phyloP scores from a whole-genome alignment of 345 rosid genomes.

The Syzygium jambos region DNA sequence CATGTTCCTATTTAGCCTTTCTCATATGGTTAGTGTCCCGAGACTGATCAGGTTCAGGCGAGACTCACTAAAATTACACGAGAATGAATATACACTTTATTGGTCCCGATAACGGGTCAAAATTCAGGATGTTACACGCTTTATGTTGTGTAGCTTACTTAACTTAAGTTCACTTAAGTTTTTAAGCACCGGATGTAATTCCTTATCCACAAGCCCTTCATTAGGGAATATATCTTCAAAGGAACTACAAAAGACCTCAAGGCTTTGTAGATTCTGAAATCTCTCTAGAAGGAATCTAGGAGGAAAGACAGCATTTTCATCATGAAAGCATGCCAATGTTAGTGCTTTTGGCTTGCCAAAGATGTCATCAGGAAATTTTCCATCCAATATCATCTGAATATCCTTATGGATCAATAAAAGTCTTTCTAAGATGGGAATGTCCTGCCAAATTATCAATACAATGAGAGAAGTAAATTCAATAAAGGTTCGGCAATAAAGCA shows the following conservation, averaged over 20 bases:
- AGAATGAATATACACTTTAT: too few species aligned
- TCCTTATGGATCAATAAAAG: background rate
- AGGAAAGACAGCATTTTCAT: background rate
- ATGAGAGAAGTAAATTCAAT: background rate
- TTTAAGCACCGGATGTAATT: background rate
- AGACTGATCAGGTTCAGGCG: too few species aligned
- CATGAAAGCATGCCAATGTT: background rate
- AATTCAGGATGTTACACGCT: too few species aligned
- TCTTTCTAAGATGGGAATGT: background rate
- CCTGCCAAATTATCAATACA: background rate
- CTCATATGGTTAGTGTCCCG: too few species aligned
- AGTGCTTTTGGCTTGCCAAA: background rate
- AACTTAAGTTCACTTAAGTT: background rate
- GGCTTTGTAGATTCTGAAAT: background rate
- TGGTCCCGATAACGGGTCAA: too few species aligned
- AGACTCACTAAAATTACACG: too few species aligned
- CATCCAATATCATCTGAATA: background rate
- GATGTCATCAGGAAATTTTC: background rate
- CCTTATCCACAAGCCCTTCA: background rate
- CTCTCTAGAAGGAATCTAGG: background rate
- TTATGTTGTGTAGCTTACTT: background rate
- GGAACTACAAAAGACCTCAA: accelerated
- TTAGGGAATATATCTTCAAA: background rate
- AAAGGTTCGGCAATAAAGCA: background rate
- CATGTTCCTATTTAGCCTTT: too few species aligned